Percentiles rank a stretch among this genome's conserved stretches.
Conservation (phyloP, 192 early-diverging fungal species). For the Rhizoclosmatium sp. region DNA sequence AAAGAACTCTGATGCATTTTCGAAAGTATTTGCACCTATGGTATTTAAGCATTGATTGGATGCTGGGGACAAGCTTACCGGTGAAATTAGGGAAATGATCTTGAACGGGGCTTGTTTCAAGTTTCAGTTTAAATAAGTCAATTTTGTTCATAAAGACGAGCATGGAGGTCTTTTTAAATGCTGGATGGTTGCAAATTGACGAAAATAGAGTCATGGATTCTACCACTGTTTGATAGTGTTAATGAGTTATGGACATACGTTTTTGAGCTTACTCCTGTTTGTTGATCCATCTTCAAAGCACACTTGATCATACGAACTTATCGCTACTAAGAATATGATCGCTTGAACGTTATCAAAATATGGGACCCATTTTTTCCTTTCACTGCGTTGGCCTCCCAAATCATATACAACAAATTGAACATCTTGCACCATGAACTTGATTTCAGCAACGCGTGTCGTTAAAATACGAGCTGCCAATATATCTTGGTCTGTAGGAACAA, state of each 20-base stretch:
- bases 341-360: conserved; percentile 71
- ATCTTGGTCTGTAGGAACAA: conserved; percentile 70
- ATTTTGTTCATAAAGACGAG: conserved; percentile 75
- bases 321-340: conserved; percentile 69
- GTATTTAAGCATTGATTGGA: neutral
- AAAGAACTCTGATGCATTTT: conserved; percentile 57
- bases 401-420: conserved; percentile 63
- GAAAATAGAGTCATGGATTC: conserved; percentile 49
- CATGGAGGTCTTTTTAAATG: conserved; percentile 57
- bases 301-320: conserved; percentile 68
- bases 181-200: conserved; percentile 48
- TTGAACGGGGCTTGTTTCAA: conserved; percentile 50
- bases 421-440: conserved; percentile 63
- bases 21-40: conserved; percentile 52
- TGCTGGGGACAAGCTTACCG: conserved; percentile 39
- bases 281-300: conserved; percentile 62
- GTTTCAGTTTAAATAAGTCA: conserved; percentile 65
- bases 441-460: conserved; percentile 75
- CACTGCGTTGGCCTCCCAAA: conserved; percentile 70
- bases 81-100: conserved; percentile 63
- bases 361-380: conserved; percentile 69
- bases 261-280: conserved; percentile 47
- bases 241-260: conserved; percentile 68
- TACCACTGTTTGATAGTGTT: conserved; percentile 36
- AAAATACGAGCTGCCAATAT: conserved; percentile 72